phyloP scores from a whole-genome alignment of 352 stramenopile genomes.

The Phytophthora melonis region DNA sequence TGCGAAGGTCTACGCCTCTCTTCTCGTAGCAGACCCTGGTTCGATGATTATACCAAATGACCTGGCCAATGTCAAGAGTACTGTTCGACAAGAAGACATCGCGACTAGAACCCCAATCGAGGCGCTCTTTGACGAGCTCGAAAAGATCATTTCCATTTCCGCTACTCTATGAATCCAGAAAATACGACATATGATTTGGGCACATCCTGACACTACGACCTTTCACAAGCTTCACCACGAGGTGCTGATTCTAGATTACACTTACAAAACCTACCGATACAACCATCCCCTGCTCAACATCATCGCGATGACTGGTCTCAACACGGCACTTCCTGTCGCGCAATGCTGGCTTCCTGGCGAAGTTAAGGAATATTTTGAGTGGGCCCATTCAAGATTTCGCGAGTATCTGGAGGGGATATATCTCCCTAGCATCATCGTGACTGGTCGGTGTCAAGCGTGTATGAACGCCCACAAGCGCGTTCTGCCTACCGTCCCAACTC shows the following conservation, averaged over 20 bases:
- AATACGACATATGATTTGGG: too few relatives aligned
- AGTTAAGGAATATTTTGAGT: neutral
- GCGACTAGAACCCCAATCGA: too few relatives aligned
- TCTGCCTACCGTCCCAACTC: neutral
- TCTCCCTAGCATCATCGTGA: neutral
- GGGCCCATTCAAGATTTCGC: neutral
- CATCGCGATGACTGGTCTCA: neutral
- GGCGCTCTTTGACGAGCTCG: too few relatives aligned
- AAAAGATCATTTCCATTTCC: too few relatives aligned
- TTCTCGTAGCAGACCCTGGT: too few relatives aligned
- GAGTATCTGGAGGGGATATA: neutral
- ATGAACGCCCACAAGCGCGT: neutral
- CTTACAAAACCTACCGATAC: neutral
- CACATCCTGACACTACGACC: too few relatives aligned
- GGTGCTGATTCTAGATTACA: neutral
- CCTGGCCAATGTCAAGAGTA: too few relatives aligned
- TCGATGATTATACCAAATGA: too few relatives aligned
- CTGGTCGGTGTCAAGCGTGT: neutral
- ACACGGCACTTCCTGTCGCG: neutral
- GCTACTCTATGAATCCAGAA: too few relatives aligned
- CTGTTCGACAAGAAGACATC: too few relatives aligned
- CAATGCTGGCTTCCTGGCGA: neutral
- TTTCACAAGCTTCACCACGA: neutral
- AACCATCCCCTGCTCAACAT: neutral
- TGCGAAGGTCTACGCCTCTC: too few relatives aligned